phyloP scores from a whole-genome alignment of 2,329 filamentous ascomycete genomes.

The Fusarium coicis region DNA sequence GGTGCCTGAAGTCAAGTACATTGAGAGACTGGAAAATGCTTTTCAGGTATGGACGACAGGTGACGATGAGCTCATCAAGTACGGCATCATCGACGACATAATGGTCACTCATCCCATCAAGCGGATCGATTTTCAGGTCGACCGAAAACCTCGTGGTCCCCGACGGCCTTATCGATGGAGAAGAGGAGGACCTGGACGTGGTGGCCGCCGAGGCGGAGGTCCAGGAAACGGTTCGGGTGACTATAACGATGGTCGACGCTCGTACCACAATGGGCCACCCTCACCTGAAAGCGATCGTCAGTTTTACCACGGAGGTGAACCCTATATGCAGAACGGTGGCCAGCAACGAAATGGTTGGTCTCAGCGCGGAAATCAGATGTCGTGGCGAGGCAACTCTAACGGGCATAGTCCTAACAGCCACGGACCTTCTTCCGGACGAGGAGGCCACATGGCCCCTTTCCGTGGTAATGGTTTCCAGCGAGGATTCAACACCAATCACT shows the following conservation, averaged over 20 bases:
- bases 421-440: neutral
- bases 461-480: conserved; percentile 18
- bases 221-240: neutral
- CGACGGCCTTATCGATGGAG: conserved; percentile 41
- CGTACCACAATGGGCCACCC: conserved; percentile 3
- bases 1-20: conserved; percentile 72
- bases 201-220: conserved; percentile 23
- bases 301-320: neutral
- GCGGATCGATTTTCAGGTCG: conserved; percentile 71
- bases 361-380: conserved; percentile 4
- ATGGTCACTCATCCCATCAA: conserved; percentile 76
- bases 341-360: conserved; percentile 4
- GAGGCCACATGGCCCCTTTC: conserved; percentile 12
- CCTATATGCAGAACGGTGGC: conserved; percentile 1
- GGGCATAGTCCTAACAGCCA: neutral
- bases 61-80: conserved; percentile 64
- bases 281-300: conserved; percentile 24
- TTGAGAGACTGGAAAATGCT: conserved; percentile 66
- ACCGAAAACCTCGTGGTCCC: conserved; percentile 55
- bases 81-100: conserved; percentile 66
- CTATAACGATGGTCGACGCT: neutral
- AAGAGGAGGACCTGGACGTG: conserved; percentile 40
- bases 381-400: conserved; percentile 30
- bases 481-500: conserved; percentile 2
- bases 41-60: conserved; percentile 78